Base-by-base conservation (phyloP, 495 filamentous ascomycete species). In the Penicillium lagena region DNA sequence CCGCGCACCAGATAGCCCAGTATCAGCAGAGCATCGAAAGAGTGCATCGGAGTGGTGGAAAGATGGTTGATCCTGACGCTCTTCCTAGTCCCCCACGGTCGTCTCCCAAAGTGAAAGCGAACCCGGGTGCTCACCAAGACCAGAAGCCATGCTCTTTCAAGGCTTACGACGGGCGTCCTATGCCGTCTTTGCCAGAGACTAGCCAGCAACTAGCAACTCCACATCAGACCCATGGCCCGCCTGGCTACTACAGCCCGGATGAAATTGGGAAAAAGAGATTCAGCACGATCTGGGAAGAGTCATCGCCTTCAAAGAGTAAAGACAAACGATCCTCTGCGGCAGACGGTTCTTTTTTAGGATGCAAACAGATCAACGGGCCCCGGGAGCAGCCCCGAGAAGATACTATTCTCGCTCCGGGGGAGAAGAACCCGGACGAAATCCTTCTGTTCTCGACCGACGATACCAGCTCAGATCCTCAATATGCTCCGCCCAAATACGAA, bases 281-380 rank as follows among this genome's bases (percentile, higher is more conserved):
- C 28, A 68, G 69, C 48, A 67, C 63, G 1, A 67, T 67, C 17
- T 69, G 61, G 61, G 64, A 69, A 33, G 60, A 69, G 27, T 58
- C 55, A 2, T 55, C 63, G 9, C 10, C 32, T 10, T 42, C 47
- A 7, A 60, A 62, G 43, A 30, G 45, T 12, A 66, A 55, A 32
- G 54, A 56, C 14, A 59, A 55, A 33, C 22, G 45, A 34, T 35
- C 39, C 2, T 51, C 52, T 8, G 62, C 55, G 28, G 45, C 49
- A 0, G 68, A 71, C 27, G 69, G 68, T 11, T 71, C 66, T 65
- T 72, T 72, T 65, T 68, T 72, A 65, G 68, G 66, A 10, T 71
- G 68, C 62, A 67, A 63, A 55, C 66, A 68, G 38, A 70, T 71
- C 43, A 63, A 65, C 43, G 58, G 59, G 10, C 55, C 62, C 9